Evolutionary conservation across 2,329 filamentous ascomycete species (phyloP).

Genomic region (Hirsutella thompsonii): DNA sequence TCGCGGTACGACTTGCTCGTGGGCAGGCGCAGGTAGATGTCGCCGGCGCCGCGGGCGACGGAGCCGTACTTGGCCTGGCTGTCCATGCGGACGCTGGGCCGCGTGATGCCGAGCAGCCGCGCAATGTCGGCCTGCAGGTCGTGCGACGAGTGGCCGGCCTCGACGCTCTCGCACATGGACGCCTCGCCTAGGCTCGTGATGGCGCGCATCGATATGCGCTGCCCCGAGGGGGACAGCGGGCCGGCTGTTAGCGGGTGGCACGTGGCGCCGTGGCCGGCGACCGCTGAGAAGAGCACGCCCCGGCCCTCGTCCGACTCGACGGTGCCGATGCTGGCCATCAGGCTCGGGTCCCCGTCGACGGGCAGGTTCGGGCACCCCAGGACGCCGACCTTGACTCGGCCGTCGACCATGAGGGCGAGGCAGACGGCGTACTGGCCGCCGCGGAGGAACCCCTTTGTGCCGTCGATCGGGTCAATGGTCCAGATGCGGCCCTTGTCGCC

Average conservation of each 20-base stretch:
- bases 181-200: conserved; percentile 64
- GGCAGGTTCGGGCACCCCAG: conserved; percentile 93
- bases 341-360: conserved; percentile 54
- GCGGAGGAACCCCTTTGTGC: conserved; percentile 91
- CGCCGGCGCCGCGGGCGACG: conserved; percentile 84
- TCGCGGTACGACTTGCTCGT: conserved; percentile 82
- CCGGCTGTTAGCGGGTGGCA: conserved; percentile 54
- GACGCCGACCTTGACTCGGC: conserved; percentile 86
- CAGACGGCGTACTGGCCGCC: conserved; percentile 97
- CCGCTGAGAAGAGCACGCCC: conserved; percentile 80
- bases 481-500: conserved; percentile 71
- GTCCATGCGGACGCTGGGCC: conserved; percentile 88
- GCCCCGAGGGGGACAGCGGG: conserved; percentile 35
- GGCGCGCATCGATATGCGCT: conserved; percentile 67
- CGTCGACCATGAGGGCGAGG: conserved; percentile 81
- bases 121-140: conserved; percentile 74
- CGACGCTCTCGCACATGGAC: conserved; percentile 93
- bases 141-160: conserved; percentile 84
- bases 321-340: conserved; percentile 55
- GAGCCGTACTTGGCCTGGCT: conserved; percentile 96
- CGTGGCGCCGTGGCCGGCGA: conserved; percentile 67
- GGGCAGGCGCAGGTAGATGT: conserved; percentile 86
- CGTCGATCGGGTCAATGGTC: conserved; percentile 95
- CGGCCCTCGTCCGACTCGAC: conserved; percentile 65
- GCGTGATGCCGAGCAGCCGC: conserved; percentile 71